Evolutionary conservation across 768 basidiomycete species (phyloP).

Genomic region (Kwoniella heveanensis): DNA sequence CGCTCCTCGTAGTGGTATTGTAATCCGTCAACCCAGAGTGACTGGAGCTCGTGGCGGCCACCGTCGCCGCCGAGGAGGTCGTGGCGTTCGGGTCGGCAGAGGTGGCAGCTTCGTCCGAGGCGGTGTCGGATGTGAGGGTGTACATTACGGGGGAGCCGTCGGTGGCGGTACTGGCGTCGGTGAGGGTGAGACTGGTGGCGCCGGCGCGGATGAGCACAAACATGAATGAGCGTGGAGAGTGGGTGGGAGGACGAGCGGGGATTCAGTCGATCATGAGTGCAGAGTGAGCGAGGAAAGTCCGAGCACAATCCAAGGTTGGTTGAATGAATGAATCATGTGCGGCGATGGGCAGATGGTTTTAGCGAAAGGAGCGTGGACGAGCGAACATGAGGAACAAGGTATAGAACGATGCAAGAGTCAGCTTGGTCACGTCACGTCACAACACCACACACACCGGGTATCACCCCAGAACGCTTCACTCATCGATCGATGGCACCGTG

Average conservation of each 20-base stretch:
- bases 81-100: slow-evolving; percentile 14
- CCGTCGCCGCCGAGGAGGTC: slow-evolving; percentile 8
- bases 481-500: too few species aligned
- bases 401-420: too few species aligned
- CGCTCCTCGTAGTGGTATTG: slow-evolving; percentile 18
- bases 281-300: background rate
- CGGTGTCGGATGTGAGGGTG: slow-evolving; percentile 8
- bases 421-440: too few species aligned
- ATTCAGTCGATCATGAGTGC: too few species aligned
- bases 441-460: background rate
- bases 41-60: slow-evolving; percentile 5
- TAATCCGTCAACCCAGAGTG: slow-evolving; percentile 17
- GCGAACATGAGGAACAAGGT: too few species aligned
- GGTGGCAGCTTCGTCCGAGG: slow-evolving; percentile 6
- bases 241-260: background rate
- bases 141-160: background rate
- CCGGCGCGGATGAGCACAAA: slow-evolving; percentile 4
- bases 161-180: slow-evolving; percentile 2
- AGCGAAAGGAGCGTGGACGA: too few species aligned
- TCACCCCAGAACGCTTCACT: too few species aligned
- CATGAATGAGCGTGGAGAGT: background rate
- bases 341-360: too few species aligned
- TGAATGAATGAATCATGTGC: too few species aligned
- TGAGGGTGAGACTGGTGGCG: slow-evolving; percentile 10
- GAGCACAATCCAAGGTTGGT: too few species aligned